These are phyloP conservation scores for Solanum rostratum DNA, from an alignment of 257 asterid species.

Conservation along the genomic window DNA sequence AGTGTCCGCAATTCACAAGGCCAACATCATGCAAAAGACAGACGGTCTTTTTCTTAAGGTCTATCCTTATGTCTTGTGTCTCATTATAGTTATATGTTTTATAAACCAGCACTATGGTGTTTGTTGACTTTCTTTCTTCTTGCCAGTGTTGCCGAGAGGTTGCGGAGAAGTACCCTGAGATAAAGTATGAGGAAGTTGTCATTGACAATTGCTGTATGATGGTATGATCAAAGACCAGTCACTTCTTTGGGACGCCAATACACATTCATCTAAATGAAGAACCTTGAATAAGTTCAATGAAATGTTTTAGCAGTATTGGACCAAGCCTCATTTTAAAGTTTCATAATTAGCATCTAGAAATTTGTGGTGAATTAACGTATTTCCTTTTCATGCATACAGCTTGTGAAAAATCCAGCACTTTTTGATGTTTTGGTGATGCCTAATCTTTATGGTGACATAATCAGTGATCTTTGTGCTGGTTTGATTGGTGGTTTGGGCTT, in stretches of 20 bases:
- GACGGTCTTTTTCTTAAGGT: constrained; percentile 99
- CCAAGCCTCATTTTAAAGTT: background rate
- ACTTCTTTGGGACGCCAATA: background rate
- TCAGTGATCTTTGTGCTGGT: constrained; percentile 88
- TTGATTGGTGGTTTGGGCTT: constrained; percentile 92
- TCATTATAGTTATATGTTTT: background rate
- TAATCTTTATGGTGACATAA: constrained; percentile 48
- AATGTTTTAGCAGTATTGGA: background rate
- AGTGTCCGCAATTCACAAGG: constrained; percentile 97
- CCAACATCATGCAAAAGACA: constrained; percentile 97
- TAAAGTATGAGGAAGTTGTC: constrained; percentile 83
- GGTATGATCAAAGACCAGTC: constrained; percentile 30
- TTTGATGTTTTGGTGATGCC: constrained; percentile 16
- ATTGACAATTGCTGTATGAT: constrained; percentile 96
- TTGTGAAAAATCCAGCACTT: constrained; percentile 62
- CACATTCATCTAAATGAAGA: background rate
- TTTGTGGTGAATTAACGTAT: background rate
- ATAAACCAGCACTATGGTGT: constrained; percentile 3
- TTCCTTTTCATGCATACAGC: constrained; percentile 27
- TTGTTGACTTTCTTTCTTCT: constrained; percentile 16
- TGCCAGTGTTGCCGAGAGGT: constrained; percentile 95
- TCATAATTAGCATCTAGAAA: background rate
- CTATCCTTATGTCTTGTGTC: constrained; percentile 2
- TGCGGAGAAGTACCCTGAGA: constrained; percentile 86
- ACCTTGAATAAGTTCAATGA: background rate